These are phyloP conservation scores for Luvunga scandens DNA, from an alignment of 345 rosid species.

Conservation along the genomic window DNA sequence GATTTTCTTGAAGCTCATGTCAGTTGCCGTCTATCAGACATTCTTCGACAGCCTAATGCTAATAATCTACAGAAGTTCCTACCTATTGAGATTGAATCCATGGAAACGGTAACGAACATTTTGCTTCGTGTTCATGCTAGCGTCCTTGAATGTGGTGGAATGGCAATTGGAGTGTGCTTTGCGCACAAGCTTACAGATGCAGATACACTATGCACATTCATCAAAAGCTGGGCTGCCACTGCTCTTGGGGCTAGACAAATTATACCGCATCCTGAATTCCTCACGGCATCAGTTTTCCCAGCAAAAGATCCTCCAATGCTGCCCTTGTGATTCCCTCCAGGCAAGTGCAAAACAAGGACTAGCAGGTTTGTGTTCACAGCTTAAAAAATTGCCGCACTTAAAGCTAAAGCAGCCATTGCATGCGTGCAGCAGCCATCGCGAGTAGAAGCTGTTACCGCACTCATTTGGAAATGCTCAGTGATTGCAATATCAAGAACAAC, in stretches of 20 bases:
- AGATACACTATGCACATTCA: background rate
- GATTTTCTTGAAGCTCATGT: conserved; percentile 31
- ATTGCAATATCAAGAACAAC: background rate
- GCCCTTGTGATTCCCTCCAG: background rate
- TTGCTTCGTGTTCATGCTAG: conserved; percentile 15
- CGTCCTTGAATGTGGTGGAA: conserved; percentile 43
- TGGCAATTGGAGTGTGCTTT: conserved; percentile 25
- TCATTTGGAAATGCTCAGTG: conserved; percentile 16
- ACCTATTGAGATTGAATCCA: no score
- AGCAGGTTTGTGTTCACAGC: conserved; percentile 18
- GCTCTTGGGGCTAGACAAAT: background rate
- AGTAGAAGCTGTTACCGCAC: conserved; percentile 14
- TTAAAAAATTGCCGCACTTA: background rate
- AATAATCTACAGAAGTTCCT: no score
- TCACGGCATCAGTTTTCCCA: background rate
- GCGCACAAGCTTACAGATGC: conserved; percentile 46
- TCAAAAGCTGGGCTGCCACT: background rate
- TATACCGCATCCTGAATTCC: background rate
- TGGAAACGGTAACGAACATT: conserved; percentile 8
- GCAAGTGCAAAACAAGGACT: background rate
- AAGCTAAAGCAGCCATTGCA: background rate
- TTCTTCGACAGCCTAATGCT: no score
- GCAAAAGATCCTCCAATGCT: background rate
- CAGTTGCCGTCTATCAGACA: conserved; percentile 21
- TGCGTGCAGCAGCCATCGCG: conserved; percentile 6